Base-by-base conservation (phyloP, 2,329 filamentous ascomycete species). In the Aurifilum marmelostoma region DNA sequence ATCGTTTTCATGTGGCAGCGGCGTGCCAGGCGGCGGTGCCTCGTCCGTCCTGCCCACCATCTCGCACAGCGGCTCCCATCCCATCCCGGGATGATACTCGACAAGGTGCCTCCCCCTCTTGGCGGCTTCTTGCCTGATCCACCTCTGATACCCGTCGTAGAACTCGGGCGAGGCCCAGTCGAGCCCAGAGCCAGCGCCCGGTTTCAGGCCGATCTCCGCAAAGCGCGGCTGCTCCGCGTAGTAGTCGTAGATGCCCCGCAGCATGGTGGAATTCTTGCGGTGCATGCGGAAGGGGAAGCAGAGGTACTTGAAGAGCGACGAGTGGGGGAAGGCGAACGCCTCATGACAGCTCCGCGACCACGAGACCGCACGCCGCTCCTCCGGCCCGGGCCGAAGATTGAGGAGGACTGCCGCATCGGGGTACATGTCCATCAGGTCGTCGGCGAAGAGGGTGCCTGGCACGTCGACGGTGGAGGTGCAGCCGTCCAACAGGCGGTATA, bases 351-450 rank as follows among this genome's bases (percentile, higher is more conserved):
- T 50, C 14, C 21, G 27, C 16, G 62, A 39, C 62, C 62, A 64
- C 24, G 62, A 64, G 24, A 7, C 24, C 9, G 62, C 62, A 3
- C 62, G 41, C 11, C 16, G 41, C 5, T 14, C 37, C 21, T 64
- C 41, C 14, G 41, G 62, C 29, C 62, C 62, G 9, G 62, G 62
- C n/a, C 62, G 41, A 1, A 16, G n/a, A 14, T 80, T 80, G 2
- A 80, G 66, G 0, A 80, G 69, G 2, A 80, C 59, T 1, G 73
- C 72, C 1, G 75, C 76, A 3, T 79, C 75, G 0, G 78, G 78
- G 9, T 78, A 80, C 72, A 79, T 76, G 41, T 80, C 79, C 77
- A 80, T 79, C 54, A 80, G 67, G 39, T 80, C 78, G 9, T 76
- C 74, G 0, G 75, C 70, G 71, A 80, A 80, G 50, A 73, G 73